These are phyloP conservation scores for Boletellus ananiceps DNA, from an alignment of 768 basidiomycete genomes.

Conservation along the genomic window DNA sequence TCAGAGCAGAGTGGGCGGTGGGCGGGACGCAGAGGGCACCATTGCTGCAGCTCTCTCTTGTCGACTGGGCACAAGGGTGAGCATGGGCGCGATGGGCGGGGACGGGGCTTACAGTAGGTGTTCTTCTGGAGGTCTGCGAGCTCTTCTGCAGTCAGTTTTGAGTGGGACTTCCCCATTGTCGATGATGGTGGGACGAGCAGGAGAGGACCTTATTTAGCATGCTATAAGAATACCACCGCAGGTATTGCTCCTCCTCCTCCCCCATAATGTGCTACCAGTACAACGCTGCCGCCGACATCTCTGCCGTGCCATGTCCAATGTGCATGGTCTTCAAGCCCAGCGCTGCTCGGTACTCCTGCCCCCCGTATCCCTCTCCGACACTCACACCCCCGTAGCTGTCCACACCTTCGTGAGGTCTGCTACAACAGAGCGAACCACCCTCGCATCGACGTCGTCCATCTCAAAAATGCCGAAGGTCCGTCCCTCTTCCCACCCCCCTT, in stretches of 20 bases:
- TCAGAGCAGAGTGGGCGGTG: conserved; percentile 10
- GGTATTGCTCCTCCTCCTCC: conserved; percentile 20
- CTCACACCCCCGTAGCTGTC: conserved; percentile 51
- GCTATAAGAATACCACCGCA: conserved; percentile 27
- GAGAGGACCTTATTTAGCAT: conserved; percentile 30
- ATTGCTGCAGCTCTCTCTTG: conserved; percentile 96
- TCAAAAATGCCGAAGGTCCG: conserved; percentile 86
- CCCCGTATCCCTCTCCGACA: conserved; percentile 11
- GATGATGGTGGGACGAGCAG: conserved; percentile 22
- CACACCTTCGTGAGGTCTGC: conserved; percentile 71
- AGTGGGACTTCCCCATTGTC: conserved; percentile 96
- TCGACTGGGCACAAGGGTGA: conserved; percentile 57
- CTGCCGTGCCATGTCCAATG: conserved; percentile 70
- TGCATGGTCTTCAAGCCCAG: conserved; percentile 75
- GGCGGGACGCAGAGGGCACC: conserved; percentile 41
- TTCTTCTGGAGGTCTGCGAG: conserved; percentile 94
- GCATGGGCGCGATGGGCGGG: conserved; percentile 9
- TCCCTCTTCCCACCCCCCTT: conserved; percentile 13
- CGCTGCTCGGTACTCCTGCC: conserved; percentile 43
- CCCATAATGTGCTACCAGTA: conserved; percentile 65
- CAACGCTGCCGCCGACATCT: conserved; percentile 63
- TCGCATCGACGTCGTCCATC: conserved; percentile 68
- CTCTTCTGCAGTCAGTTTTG: conserved; percentile 91
- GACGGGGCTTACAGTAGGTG: conserved; percentile 77
- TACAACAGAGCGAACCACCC: conserved; percentile 72